Base-by-base conservation (phyloP, 768 basidiomycete species). In the Mycena epipterygia region DNA sequence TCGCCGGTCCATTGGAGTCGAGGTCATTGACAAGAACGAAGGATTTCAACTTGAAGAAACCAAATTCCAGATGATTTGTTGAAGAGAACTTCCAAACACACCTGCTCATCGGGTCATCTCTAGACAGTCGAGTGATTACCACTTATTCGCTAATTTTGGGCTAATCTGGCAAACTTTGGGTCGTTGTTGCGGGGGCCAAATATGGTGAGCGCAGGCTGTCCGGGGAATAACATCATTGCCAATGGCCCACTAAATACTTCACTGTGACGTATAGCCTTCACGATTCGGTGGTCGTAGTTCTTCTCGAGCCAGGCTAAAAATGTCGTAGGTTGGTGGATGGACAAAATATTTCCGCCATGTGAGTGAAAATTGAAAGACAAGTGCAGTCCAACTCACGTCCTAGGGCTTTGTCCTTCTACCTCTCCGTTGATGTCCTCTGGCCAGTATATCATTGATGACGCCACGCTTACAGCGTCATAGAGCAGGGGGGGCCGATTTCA, bases 371-470 rank as follows among this genome's bases (percentile, higher is more conserved):
- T 32, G 30, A 23, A 23, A 33, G 25, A 14, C n/a, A 2, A 35
- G 2, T 8, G 44, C n/a, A n/a, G 13, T 46, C 7, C 8, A 42
- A 64, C 62, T 17, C 23, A 64, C 62, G 29, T 17, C 23, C 16
- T 27, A n/a, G 13, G 8, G 6, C 11, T 25, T 23, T 25, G 35
- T n/a, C 39, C 9, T 41, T 46, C 44, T 7, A 17, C n/a, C 23
- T 23, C 44, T n/a, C 44, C 44, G n/a, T 46, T 12, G 3, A 7
- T 46, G 13, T 33, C 21, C 39, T 53, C 64, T n/a, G 64, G 64
- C 64, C 64, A 64, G 13, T 64, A 64, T 44, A 64, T 64, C 16
- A 64, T 33, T 5, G 42, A 46, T 19, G 64, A 13, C 23, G 64
- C 64, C n/a, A 64, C 64, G 37, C 30, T 55, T 25, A n/a, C 25